Evolutionary conservation across 352 stramenopile species (phyloP), one percentile per base, ranked within the genome.

Genomic region (Pythium guiyangense): DNA sequence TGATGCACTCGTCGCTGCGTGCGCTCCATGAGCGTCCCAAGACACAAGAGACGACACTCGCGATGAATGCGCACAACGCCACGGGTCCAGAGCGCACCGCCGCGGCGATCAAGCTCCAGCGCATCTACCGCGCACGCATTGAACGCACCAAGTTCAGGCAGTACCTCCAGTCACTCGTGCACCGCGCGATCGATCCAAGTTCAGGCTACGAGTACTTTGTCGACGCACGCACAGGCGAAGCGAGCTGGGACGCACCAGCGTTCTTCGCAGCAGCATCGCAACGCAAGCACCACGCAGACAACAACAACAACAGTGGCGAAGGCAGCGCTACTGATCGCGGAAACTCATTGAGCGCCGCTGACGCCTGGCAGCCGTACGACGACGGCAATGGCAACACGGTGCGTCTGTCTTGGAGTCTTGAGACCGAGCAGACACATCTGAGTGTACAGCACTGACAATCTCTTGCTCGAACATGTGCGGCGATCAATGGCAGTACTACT

Each of bases 111-210:
- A 87, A 84, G 26, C 64, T 90, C 27, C 79, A 90, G 47, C 77
- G 77, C 11, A 87, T 87, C 43, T 90, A 88, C 49, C 75, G 79
- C 45, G 77, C 77, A 15, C 68, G 78, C 11, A 83, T 90, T 29
- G 77, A 72, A 43, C 73, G 77, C 39, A 71, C 74, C 25, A 87
- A 87, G 49, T 86, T 88, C 54, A 74, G 69, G 18, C 39, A 49
- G 8, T 80, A 86, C 29, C 63, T 90, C 14, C 67, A 66, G 26
- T 84, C 77, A 4, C 64, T 88, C 22, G 79, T 88, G 9, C 67
- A 86, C 29, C 74, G 68, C 50, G 69, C 75, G 39, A 31, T 86
- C 25, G 82, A 92, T 17, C 42, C 62, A 17, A 37, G 49, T 1
- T 77, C 71, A 0, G 75, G 79, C 0, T 67, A 66, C 37, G 60